A percentile compares a stretch with the other conserved stretches of the same genome.
These are phyloP conservation scores for Gnomoniopsis sp. DNA, from an alignment of 2,329 filamentous ascomycete genomes.

Conservation along the genomic window DNA sequence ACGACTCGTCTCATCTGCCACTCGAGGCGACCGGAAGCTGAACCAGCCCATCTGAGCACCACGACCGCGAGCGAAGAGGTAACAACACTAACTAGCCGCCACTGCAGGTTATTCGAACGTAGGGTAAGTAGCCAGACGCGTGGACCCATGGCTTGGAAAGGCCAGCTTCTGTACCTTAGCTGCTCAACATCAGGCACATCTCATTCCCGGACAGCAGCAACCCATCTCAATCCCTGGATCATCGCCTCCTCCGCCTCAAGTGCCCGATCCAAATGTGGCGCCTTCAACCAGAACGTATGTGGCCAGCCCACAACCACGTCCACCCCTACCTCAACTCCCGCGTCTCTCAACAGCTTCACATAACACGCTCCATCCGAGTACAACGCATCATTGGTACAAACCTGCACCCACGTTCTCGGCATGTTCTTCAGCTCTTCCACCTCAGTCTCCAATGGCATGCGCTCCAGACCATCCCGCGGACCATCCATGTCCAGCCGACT, in stretches of 20 bases:
- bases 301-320: conserved; percentile 44
- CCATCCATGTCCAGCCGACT: conserved; percentile 30
- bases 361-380: conserved; percentile 51
- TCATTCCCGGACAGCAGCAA: conserved; percentile 20
- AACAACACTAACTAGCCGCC: too few species aligned
- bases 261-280: conserved; percentile 37
- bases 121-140: too few species aligned
- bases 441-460: conserved; percentile 39
- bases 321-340: conserved; percentile 37
- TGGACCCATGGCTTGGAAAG: too few species aligned
- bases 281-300: conserved; percentile 51
- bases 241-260: conserved; percentile 39
- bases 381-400: conserved; percentile 47
- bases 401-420: conserved; percentile 45
- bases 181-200: background rate
- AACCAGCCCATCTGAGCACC: too few species aligned
- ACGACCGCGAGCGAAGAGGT: background rate
- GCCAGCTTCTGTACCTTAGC: too few species aligned
- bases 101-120: too few species aligned
- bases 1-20: background rate
- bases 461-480: conserved; percentile 37
- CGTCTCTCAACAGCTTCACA: conserved; percentile 36
- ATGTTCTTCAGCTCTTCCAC: conserved; percentile 28
- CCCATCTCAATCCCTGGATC: conserved; percentile 39
- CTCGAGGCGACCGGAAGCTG: too few species aligned